Evolutionary conservation across 129 eudicot genomes (phyloP).

Genomic region (Pulicaria dysenterica): DNA sequence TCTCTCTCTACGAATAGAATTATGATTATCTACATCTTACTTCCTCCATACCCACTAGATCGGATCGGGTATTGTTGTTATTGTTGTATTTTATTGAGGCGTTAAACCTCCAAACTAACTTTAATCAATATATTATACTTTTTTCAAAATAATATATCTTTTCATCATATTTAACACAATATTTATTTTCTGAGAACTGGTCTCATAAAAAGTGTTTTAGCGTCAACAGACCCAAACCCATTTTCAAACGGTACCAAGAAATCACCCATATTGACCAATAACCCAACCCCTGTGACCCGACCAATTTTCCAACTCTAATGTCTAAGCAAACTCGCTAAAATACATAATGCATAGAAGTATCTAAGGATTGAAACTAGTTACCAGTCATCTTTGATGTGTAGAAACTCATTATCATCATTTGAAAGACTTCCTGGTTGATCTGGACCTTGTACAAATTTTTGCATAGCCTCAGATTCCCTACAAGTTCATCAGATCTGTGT

Average conservation of each 20-base stretch:
- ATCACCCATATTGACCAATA: background rate
- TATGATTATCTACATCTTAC: too few species aligned
- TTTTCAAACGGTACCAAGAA: background rate
- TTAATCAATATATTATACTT: background rate
- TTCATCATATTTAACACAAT: background rate
- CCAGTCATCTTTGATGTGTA: constrained; percentile 78
- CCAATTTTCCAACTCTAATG: background rate
- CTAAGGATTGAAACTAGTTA: background rate
- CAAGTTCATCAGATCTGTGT: constrained; percentile 55
- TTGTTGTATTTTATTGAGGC: background rate
- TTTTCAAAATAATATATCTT: background rate
- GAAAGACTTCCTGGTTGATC: constrained; percentile 72
- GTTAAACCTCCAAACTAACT: background rate
- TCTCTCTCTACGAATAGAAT: too few species aligned
- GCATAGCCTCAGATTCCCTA: constrained; percentile 63
- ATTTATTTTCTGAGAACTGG: background rate
- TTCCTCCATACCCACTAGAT: too few species aligned
- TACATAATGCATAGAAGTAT: background rate
- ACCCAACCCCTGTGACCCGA: background rate
- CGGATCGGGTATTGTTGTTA: too few species aligned
- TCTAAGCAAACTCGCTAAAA: background rate
- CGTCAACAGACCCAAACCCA: background rate
- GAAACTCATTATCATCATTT: constrained; percentile 89
- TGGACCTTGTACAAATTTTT: constrained; percentile 74
- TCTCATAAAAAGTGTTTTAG: background rate